Base-by-base conservation (phyloP, 2,329 filamentous ascomycete genomes). In the Stagonosporopsis vannaccii region DNA sequence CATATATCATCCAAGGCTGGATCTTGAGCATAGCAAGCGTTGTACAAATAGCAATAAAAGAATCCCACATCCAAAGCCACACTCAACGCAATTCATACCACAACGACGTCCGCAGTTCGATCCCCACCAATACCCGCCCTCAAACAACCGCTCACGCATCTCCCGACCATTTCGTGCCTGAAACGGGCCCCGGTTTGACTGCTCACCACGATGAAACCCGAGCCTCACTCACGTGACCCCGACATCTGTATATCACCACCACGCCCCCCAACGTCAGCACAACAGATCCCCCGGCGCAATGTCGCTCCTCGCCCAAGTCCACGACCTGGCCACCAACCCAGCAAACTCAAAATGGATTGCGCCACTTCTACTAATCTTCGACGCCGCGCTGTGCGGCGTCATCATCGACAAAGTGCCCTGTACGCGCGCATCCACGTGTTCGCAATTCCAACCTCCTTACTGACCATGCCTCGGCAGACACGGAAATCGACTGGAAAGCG, bases 401-500 rank as follows among this genome's bases (percentile, higher is more conserved):
- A 84, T 97, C 61, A 90, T 97, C 62, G 87, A 86, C 83, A 93
- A 88, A 75, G 83, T 97, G 55, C 88, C 92, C 36, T 97, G 92
- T 96, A 81, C 79, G 89, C 58, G 39, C 30, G 15, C 15, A 15
- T 25, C 30, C 37, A 39, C 36, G 22, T 52, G 22, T 61, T 59
- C 63, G 40, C 43, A 64, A 84, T 48, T 46, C 6, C n/a, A 8
- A 17, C 7, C 13, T n/a, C 15, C 50, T n/a, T 45, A 25, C 47
- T 44, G 15, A 59, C n/a, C 2, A 30, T n/a, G 7, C 3, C 7
- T 2, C 17, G 20, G 39, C 65, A 91, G 95, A 99, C 75, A 99
- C 95, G 39, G 95, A 99, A 77, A 99, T 99, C 71, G 95, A 99
- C 78, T 99, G 94, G 94, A 85, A 84, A 56, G 92, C 95, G 0